phyloP scores from a whole-genome alignment of 2,329 filamentous ascomycete species.

The Alternaria brassicicola region DNA sequence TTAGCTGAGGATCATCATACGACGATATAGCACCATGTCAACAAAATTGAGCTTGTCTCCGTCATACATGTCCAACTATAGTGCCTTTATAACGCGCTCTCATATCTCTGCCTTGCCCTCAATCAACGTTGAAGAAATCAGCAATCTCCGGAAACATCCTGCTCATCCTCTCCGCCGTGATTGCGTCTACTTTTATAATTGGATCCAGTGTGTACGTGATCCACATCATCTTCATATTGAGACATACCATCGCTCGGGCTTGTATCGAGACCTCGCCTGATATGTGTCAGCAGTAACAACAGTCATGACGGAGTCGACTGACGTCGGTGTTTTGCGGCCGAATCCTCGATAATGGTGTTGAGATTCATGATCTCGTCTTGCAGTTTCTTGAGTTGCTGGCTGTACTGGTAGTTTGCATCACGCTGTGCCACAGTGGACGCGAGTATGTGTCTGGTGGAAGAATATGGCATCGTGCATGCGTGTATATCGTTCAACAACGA shows the following conservation, averaged over 20 bases:
- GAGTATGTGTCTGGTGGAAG: not conserved
- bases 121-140: not conserved
- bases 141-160: not conserved
- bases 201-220: not conserved
- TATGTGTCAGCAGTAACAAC: not conserved
- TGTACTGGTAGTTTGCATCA: not conserved
- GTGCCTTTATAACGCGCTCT: not conserved
- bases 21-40: not conserved
- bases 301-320: not conserved
- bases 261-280: not conserved
- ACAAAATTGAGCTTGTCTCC: not conserved
- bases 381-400: not conserved
- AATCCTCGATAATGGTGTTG: not conserved
- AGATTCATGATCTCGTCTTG: not conserved
- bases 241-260: not conserved
- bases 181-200: not conserved
- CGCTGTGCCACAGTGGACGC: not conserved
- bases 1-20: not conserved
- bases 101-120: not conserved
- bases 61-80: not conserved
- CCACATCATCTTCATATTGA: not conserved
- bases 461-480: not conserved
- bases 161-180: not conserved
- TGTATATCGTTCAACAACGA: not conserved
- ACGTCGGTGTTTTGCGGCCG: not conserved